These are phyloP conservation scores for Noccaea bulbosa DNA, from an alignment of 345 rosid genomes.

Conservation along the genomic window DNA sequence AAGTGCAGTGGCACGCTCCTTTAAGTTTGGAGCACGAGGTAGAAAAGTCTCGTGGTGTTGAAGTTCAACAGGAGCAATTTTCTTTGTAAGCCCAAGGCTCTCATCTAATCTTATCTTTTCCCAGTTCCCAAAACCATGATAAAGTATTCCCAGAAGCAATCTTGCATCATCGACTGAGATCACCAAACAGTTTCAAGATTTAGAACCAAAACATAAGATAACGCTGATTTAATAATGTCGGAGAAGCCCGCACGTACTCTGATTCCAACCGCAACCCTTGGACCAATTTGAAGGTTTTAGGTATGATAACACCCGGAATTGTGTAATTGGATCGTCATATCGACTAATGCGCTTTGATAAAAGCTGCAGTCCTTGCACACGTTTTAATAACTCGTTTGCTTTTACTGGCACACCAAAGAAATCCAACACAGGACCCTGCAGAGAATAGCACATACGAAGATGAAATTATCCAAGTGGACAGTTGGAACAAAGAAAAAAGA, in stretches of 20 bases:
- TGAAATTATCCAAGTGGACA: conserved; percentile 7
- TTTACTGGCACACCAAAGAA: conserved; percentile 98
- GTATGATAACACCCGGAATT: conserved; percentile 78
- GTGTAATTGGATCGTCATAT: conserved; percentile 83
- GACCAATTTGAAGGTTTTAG: conserved; percentile 99
- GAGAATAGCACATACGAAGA: conserved; percentile 20
- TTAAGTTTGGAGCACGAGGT: conserved; percentile 97
- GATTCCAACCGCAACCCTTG: conserved; percentile 99
- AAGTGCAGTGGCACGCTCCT: conserved; percentile 98
- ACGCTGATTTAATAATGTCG: conserved; percentile 1
- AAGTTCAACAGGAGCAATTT: conserved; percentile 98
- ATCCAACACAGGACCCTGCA: conserved; percentile 91
- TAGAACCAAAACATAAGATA: conserved; percentile 10
- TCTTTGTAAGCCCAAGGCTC: conserved; percentile 85
- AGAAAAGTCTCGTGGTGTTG: conserved; percentile 99
- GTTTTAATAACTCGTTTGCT: conserved; percentile 78
- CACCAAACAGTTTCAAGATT: conserved; percentile 16
- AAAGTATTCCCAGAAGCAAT: conserved; percentile 88
- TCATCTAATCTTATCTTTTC: conserved; percentile 95
- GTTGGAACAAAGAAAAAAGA: not conserved
- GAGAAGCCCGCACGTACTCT: conserved; percentile 57
- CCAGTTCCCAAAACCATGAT: conserved; percentile 99
- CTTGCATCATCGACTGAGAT: conserved; percentile 93
- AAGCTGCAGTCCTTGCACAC: conserved; percentile 89
- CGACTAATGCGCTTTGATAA: conserved; percentile 79